Evolutionary conservation across 2,329 filamentous ascomycete genomes (phyloP).

Genomic region (Corinectria fuckeliana): DNA sequence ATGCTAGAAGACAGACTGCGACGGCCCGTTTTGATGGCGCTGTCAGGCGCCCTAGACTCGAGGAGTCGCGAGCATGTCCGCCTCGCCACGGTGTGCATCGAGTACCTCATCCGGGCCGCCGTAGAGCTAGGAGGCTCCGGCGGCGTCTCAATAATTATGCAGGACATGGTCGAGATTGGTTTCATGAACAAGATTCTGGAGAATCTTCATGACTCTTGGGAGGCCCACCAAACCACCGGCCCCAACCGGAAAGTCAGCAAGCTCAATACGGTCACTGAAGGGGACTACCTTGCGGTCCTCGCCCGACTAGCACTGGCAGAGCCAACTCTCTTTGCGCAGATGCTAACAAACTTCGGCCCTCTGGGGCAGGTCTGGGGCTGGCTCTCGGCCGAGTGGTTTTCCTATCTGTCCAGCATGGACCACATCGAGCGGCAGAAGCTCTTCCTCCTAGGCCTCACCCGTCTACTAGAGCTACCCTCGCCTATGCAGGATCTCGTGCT

Average conservation of each 20-base stretch:
- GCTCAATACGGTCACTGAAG: slow-evolving; percentile 77
- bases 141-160: slow-evolving; percentile 68
- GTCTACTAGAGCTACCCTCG: slow-evolving; percentile 69
- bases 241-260: slow-evolving; percentile 74
- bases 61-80: slow-evolving; percentile 65
- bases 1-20: slow-evolving; percentile 65
- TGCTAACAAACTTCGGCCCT: slow-evolving; percentile 56
- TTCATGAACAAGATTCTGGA: slow-evolving; percentile 70
- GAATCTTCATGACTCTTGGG: slow-evolving; percentile 71
- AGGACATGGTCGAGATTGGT: slow-evolving; percentile 68
- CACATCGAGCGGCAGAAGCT: slow-evolving; percentile 72
- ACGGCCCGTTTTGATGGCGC: slow-evolving; percentile 55
- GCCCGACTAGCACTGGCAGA: slow-evolving; percentile 78
- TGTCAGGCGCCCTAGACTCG: slow-evolving; percentile 57
- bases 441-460: slow-evolving; percentile 74
- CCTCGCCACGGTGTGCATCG: slow-evolving; percentile 65
- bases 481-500: slow-evolving; percentile 65
- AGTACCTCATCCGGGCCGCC: slow-evolving; percentile 69
- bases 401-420: slow-evolving; percentile 71
- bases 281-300: slow-evolving; percentile 85
- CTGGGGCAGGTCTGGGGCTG: slow-evolving; percentile 63
- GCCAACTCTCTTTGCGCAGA: slow-evolving; percentile 69
- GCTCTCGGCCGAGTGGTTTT: slow-evolving; percentile 71
- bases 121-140: slow-evolving; percentile 65
- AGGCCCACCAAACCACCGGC: slow-evolving; percentile 81